Conservation (phyloP, 1,139 yeast genomes). For the Kurtzmaniella quercitrusa region DNA sequence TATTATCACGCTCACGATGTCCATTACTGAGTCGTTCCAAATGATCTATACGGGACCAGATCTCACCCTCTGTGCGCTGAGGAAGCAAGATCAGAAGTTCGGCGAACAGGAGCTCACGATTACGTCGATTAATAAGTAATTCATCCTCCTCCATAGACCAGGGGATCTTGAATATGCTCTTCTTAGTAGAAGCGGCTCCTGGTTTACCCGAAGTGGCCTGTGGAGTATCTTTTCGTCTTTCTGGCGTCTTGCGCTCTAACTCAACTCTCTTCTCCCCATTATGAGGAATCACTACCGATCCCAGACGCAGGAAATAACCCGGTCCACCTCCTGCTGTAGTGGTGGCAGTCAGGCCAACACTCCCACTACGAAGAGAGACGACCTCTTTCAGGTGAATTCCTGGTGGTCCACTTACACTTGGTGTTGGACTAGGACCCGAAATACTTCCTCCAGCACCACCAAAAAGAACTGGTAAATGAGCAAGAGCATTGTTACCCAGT, state of each 20-base stretch:
- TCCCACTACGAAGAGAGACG: conserved; percentile 40
- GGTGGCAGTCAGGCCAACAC: conserved; percentile 21
- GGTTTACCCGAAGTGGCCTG: conserved; percentile 6
- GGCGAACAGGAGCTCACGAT: conserved; percentile 61
- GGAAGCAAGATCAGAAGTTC: conserved; percentile 74
- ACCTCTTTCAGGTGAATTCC: conserved; percentile 30
- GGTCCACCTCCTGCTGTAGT: conserved; percentile 11
- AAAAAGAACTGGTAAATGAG: conserved; percentile 43
- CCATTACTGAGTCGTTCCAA: conserved; percentile 48
- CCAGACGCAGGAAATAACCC: conserved; percentile 41
- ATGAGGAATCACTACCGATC: conserved; percentile 44
- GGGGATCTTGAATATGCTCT: conserved; percentile 31
- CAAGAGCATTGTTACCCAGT: conserved; percentile 34
- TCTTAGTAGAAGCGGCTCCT: conserved; percentile 16
- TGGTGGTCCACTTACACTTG: conserved; percentile 37
- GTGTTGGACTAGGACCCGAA: conserved; percentile 39
- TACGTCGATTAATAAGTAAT: conserved; percentile 52
- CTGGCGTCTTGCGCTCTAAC: conserved; percentile 13
- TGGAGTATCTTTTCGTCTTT: neutral
- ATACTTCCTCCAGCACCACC: conserved; percentile 38
- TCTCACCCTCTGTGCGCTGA: conserved; percentile 70
- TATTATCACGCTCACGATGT: conserved; percentile 30
- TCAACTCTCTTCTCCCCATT: conserved; percentile 27
- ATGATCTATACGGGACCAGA: conserved; percentile 56
- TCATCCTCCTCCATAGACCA: conserved; percentile 74